A percentile compares a stretch with the other conserved stretches of the same genome.
These are phyloP conservation scores for Monosporozyma aerobia DNA, from an alignment of 805 yeast species.

Conservation along the genomic window DNA sequence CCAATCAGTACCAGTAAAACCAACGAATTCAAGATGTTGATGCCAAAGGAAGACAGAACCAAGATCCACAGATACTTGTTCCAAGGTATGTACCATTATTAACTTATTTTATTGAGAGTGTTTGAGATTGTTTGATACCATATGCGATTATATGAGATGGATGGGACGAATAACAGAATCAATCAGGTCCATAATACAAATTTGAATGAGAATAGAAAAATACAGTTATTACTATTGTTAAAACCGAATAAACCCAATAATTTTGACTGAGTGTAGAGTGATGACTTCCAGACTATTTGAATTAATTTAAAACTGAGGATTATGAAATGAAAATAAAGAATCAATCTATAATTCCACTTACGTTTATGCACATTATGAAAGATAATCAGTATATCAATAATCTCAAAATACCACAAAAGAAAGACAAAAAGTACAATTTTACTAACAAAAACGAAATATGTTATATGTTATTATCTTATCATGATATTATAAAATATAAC, in stretches of 20 bases:
- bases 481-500: not conserved
- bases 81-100: slow-evolving; percentile 67
- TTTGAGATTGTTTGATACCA: not conserved
- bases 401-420: too few relatives aligned
- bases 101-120: not conserved
- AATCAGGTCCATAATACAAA: too few relatives aligned
- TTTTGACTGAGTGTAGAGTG: too few relatives aligned
- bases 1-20: not conserved
- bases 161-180: not conserved
- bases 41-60: slow-evolving; percentile 99
- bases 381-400: too few relatives aligned
- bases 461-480: not conserved
- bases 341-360: not conserved
- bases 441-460: slow-evolving; percentile 17
- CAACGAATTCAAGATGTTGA: slow-evolving; percentile 61
- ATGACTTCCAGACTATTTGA: too few relatives aligned
- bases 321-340: too few relatives aligned
- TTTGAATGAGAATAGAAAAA: too few relatives aligned
- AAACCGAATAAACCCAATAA: too few relatives aligned
- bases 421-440: slow-evolving; percentile 1
- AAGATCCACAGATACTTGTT: slow-evolving; percentile 98
- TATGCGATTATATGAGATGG: too few relatives aligned
- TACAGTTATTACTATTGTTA: not conserved
- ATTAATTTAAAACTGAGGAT: too few relatives aligned
- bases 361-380: not conserved